phyloP scores from a whole-genome alignment of 2,329 filamentous ascomycete genomes.

The Hypoxylon sp. region DNA sequence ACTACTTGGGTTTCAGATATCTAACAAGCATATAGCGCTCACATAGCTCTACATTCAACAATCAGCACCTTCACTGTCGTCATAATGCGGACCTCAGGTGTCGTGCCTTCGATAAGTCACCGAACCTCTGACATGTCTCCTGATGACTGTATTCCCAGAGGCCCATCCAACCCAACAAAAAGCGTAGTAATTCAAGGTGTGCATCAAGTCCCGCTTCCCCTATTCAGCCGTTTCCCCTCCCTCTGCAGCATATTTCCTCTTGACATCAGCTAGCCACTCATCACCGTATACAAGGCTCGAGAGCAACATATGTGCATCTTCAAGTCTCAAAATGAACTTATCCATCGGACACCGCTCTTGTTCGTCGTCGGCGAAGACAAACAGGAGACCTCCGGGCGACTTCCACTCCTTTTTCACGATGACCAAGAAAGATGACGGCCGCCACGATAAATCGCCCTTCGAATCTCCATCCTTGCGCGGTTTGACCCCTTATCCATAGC shows the following conservation, averaged over 20 bases:
- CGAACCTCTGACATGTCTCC: no score
- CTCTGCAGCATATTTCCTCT: background rate
- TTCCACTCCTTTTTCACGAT: slow-evolving; percentile 14
- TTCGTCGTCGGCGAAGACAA: slow-evolving; percentile 3
- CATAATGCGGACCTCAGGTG: no score
- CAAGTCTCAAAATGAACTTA: slow-evolving; percentile 11
- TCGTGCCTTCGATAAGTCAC: no score
- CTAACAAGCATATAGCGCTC: no score
- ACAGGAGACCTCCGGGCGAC: slow-evolving; percentile 3
- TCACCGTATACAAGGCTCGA: background rate
- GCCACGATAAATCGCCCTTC: background rate
- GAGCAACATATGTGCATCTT: slow-evolving; percentile 1
- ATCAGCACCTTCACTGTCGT: no score
- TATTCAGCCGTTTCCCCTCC: background rate
- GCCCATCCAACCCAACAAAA: no score
- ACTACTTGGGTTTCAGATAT: no score
- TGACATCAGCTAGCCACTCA: background rate
- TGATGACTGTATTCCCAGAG: no score
- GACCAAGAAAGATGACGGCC: slow-evolving; percentile 2
- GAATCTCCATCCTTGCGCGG: background rate
- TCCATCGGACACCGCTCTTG: slow-evolving; percentile 1
- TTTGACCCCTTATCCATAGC: slow-evolving; percentile 7
- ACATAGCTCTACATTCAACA: no score
- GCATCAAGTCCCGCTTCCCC: background rate
- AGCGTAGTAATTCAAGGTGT: no score